Base-by-base conservation (phyloP, 805 yeast genomes). In the Helenozyma baotianmanensis region DNA sequence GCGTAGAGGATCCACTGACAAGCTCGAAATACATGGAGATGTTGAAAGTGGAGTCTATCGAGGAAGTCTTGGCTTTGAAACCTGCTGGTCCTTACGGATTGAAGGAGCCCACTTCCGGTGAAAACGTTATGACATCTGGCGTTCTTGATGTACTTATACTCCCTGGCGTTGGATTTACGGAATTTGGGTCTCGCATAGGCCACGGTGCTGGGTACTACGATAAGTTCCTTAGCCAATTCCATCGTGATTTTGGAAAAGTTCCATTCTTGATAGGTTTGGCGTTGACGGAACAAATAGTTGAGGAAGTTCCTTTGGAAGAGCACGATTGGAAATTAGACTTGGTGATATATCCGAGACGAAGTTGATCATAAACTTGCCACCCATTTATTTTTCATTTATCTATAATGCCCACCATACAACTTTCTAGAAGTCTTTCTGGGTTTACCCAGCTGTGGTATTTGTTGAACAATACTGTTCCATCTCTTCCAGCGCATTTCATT, bases 201-300 rank as follows among this genome's bases (percentile, higher is more conserved):
- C 95, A 87, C 53, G 98, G 98, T 1, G 90, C 80, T 4, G 98
- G 97, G 0, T 88, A 76, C 55, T 90, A 92, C 54, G 98, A 90
- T 54, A 86, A 81, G 47, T 68, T 50, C 51, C n/a, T 36, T 9
- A 26, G 23, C 19, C 7, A 17, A 13, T 58, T 60, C 21, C 43
- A 24, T 27, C 53, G 57, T 36, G 12, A 28, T 10, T 28, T 40
- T 10, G 40, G 47, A 4, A 36, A 38, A 14, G 42, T 28, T 12
- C 82, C 82, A 0, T 53, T 51, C 22, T 46, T 78, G 21, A 50
- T 85, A 1, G 95, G 89, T 0, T 53, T 82, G 3, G 87, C 87
- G 0, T 58, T 84, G n/a, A 40, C 56, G 10, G 78, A 78, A 46
- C 95, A 85, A 50, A 40, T 82, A 15, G 70, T 82, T 0, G 58